phyloP scores from a whole-genome alignment of 1,139 yeast species.

The Kodamaea anthophila region DNA sequence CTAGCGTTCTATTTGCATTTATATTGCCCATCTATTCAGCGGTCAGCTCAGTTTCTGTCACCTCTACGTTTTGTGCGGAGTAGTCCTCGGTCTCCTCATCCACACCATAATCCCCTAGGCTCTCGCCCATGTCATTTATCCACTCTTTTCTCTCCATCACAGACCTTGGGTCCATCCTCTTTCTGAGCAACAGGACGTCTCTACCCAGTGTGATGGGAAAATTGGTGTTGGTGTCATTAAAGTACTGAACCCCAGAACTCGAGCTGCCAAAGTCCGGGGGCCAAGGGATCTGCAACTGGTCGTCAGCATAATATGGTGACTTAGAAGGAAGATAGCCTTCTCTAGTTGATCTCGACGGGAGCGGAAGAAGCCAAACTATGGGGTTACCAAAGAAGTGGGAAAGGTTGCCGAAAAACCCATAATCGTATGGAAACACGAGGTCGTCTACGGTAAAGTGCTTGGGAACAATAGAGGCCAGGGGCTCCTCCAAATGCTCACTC shows the following conservation, averaged over 20 bases:
- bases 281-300: conserved; percentile 69
- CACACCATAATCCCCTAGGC: conserved; percentile 79
- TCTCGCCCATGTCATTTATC: conserved; percentile 79
- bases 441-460: conserved; percentile 47
- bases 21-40: no score
- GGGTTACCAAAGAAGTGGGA: conserved; percentile 49
- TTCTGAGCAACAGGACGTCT: conserved; percentile 12
- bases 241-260: conserved; percentile 12
- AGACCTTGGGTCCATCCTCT: conserved; percentile 19
- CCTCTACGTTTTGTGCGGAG: background rate
- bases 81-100: conserved; percentile 59
- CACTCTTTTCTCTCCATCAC: conserved; percentile 43
- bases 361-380: conserved; percentile 49
- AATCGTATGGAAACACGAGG: conserved; percentile 76
- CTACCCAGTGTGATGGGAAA: conserved; percentile 11
- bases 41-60: background rate
- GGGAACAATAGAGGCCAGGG: conserved; percentile 12
- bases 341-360: conserved; percentile 30
- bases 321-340: conserved; percentile 46
- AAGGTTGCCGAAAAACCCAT: conserved; percentile 54
- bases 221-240: conserved; percentile 15
- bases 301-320: conserved; percentile 50
- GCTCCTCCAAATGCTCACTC: background rate
- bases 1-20: no score
- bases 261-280: conserved; percentile 70